Conservation (phyloP, 768 basidiomycete species). For the Kondoa subrosea region DNA sequence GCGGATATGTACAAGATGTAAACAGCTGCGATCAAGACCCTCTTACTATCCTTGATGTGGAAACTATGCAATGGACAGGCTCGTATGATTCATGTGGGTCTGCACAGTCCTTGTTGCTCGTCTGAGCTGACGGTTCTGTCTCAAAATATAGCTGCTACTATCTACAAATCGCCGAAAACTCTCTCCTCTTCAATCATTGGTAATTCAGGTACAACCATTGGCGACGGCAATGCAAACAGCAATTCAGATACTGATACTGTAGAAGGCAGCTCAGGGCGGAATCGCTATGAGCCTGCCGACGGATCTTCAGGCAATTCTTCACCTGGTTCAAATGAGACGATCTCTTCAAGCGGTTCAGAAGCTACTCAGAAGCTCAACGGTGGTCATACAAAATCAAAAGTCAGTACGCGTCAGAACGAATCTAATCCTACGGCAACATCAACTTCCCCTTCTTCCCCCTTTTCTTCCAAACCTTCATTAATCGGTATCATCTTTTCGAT, state of each 20-base stretch:
- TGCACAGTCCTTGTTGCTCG: no score
- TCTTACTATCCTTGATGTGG: neutral
- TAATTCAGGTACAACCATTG: neutral
- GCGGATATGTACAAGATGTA: neutral
- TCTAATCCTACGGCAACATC: no score
- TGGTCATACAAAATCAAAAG: no score
- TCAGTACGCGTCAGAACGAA: no score
- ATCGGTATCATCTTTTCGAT: no score
- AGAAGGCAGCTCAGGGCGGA: neutral
- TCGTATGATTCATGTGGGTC: neutral
- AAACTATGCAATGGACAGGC: neutral
- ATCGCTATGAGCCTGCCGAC: neutral
- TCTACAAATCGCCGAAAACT: neutral
- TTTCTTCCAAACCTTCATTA: no score
- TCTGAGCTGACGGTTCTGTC: neutral
- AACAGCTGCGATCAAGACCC: neutral
- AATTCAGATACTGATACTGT: neutral
- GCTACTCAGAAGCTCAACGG: no score
- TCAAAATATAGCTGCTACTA: neutral
- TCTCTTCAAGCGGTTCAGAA: neutral
- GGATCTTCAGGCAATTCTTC: neutral
- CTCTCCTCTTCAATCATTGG: neutral
- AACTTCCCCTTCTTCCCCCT: no score
- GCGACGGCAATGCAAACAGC: no score
- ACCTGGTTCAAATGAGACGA: neutral